Base-by-base conservation (phyloP, 257 asterid genomes). In the Linderniella brevidens region DNA sequence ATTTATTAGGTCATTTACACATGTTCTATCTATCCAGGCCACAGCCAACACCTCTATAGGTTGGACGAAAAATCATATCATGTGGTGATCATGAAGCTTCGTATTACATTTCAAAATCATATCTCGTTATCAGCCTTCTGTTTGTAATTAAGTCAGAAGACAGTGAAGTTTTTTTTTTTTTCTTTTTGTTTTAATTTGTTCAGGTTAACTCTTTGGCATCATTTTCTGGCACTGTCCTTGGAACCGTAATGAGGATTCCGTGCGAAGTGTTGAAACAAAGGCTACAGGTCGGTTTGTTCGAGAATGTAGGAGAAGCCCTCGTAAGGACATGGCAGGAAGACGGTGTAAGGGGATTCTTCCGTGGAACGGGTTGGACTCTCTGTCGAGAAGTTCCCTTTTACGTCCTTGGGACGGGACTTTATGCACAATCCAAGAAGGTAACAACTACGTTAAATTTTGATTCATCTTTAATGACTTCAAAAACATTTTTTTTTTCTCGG, bases 331-430 rank as follows among this genome's bases (percentile, higher is more conserved):
- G 92, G 83, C 79, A 73, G 49, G 78, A 74, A 53, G 96, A 82
- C 75, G 96, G 96, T 38, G 70, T 76, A 13, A 63, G 64, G 59
- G 96, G 94, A 0, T 86, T 86, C 55, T 86, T 86, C 65, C 96
- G 96, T 58, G 96, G 96, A 64, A 86, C 94, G 20, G 94, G 94
- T 59, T 92, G 90, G n/a, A 86, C 96, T 42, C 92, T 86, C 49
- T 86, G 70, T 56, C 83, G 96, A 15, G 96, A 86, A 67, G 75
- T 86, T 56, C 96, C 96, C 5, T 86, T 86, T 61, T 86, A 86
- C 50, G 96, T 86, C 54, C 81, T 81, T 5, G 96, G 96, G 73
- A 82, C 79, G 96, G 86, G 90, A 49, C 80, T 86, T 38, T 86
- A 86, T 70, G 96, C 82, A 13, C 88, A 86, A 66, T 82, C 96